phyloP scores from a whole-genome alignment of 2,329 filamentous ascomycete species.

The Fusarium albosuccineum region DNA sequence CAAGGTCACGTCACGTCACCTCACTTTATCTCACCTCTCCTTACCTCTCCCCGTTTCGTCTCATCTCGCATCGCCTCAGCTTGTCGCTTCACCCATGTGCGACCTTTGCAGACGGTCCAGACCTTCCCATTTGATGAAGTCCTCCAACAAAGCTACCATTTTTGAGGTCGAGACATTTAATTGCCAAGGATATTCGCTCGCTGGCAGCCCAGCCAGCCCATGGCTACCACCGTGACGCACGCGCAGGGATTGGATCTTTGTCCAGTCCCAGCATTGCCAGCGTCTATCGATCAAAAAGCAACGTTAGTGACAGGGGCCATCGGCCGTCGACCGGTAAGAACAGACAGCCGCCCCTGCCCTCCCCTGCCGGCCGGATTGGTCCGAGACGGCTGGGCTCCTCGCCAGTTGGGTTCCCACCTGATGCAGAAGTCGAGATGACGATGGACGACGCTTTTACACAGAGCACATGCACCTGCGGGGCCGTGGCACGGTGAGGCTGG shows the following conservation, averaged over 20 bases:
- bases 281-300: slow-evolving; percentile 43
- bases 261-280: slow-evolving; percentile 27
- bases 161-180: slow-evolving; percentile 10
- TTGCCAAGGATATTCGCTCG: slow-evolving; percentile 4
- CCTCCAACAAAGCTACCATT: slow-evolving; percentile 4
- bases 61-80: slow-evolving; percentile 28
- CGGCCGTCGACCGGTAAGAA: slow-evolving; percentile 29
- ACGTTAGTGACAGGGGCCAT: slow-evolving; percentile 36
- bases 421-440: slow-evolving; percentile 42
- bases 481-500: slow-evolving; percentile 45
- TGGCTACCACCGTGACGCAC: slow-evolving; percentile 16
- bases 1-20: slow-evolving; percentile 39
- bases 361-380: slow-evolving; percentile 36
- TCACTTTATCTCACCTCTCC: slow-evolving; percentile 30
- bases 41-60: slow-evolving; percentile 28
- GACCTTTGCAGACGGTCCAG: slow-evolving; percentile 8
- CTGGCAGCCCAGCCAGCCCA: slow-evolving; percentile 2
- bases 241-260: slow-evolving; percentile 39
- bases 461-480: slow-evolving; percentile 44
- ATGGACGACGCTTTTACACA: slow-evolving; percentile 37
- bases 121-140: slow-evolving; percentile 4
- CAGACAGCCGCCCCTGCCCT: slow-evolving; percentile 21
- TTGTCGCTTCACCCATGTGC: slow-evolving; percentile 12
- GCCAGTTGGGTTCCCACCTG: slow-evolving; percentile 36
- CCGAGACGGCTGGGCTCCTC: slow-evolving; percentile 32